Evolutionary conservation across 495 filamentous ascomycete species (phyloP), one percentile per base, ranked within the genome.

Genomic region (Tuber magnatum): DNA sequence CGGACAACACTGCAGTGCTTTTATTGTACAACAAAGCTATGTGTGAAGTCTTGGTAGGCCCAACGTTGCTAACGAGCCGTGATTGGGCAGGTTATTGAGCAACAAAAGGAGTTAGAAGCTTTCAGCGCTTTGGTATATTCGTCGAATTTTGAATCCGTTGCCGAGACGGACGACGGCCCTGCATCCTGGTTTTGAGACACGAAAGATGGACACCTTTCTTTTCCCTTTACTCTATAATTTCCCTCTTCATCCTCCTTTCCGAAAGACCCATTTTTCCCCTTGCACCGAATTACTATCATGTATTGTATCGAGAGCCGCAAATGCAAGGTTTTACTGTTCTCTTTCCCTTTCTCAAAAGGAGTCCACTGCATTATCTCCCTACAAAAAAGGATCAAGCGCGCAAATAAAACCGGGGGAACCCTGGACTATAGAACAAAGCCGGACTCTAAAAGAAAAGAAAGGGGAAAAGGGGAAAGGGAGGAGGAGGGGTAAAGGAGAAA

Each of bases 111-210:
- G 77, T 86, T 98, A n/a, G 93, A 96, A 80, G 94, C 92, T 0
- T 97, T 98, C 78, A 92, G 94, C 7, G 94, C 95, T 2, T 91
- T 97, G 12, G 92, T 98, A 42, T 98, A 97, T 82, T 93, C 91
- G 75, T 94, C 92, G 71, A 97, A 97, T 84, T 97, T 83, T 74
- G 81, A 82, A 69, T 82, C 75, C 56, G 77, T 73, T 76, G 74
- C 76, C 73, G 78, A 79, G 75, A 69, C 69, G 35, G 74, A 80
- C 14, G 78, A 80, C 75, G 71, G 72, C 22, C 70, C 35, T 75
- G 46, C 77, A 24, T 72, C 51, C 51, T 79, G 78, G 72, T 74
- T 79, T 35, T 65, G 56, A 65, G 28, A 65, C 51, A 61, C n/a
- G n/a, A 61, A 61, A 28, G 24, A 61, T 32, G 51, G 51, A 14